A percentile compares a stretch with the other conserved stretches of the same genome.
phyloP scores from a whole-genome alignment of 2,329 filamentous ascomycete genomes.

The Dichotomopilus funicola region DNA sequence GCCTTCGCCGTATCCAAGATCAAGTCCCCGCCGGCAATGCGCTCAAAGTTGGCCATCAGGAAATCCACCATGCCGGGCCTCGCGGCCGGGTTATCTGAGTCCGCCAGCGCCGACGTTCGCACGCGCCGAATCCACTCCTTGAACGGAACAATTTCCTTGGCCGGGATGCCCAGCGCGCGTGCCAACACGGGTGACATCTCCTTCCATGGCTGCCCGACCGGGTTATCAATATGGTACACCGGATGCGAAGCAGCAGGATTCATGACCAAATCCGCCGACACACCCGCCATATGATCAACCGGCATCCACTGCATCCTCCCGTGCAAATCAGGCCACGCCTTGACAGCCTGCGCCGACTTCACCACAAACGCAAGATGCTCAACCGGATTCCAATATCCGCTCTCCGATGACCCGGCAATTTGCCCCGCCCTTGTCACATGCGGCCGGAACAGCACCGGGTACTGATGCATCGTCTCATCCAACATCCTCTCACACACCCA shows the following conservation, averaged over 20 bases:
- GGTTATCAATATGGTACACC: constrained; percentile 29
- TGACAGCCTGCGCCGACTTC: constrained; percentile 42
- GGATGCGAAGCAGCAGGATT: constrained; percentile 11
- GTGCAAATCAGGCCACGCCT: constrained; percentile 34
- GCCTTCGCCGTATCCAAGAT: neutral
- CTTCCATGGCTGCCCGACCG: constrained; percentile 26
- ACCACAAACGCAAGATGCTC: constrained; percentile 46
- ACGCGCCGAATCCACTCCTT: neutral
- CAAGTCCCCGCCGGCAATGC: constrained; percentile 2
- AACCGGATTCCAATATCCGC: constrained; percentile 48
- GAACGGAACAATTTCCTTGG: neutral
- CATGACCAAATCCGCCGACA: constrained; percentile 25
- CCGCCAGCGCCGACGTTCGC: neutral
- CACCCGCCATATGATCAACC: constrained; percentile 30
- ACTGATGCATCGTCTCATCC: constrained; percentile 38
- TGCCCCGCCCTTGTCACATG: constrained; percentile 44
- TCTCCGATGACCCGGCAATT: constrained; percentile 43
- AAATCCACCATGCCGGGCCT: neutral
- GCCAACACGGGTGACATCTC: constrained; percentile 1
- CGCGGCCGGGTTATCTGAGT: constrained; percentile 1
- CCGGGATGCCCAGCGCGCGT: neutral
- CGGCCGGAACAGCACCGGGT: constrained; percentile 36
- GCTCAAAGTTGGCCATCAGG: neutral
- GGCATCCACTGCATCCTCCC: constrained; percentile 40
- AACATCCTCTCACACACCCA: constrained; percentile 44